Evolutionary conservation across 805 yeast genomes (phyloP).

Genomic region (Teunomyces cretensis): DNA sequence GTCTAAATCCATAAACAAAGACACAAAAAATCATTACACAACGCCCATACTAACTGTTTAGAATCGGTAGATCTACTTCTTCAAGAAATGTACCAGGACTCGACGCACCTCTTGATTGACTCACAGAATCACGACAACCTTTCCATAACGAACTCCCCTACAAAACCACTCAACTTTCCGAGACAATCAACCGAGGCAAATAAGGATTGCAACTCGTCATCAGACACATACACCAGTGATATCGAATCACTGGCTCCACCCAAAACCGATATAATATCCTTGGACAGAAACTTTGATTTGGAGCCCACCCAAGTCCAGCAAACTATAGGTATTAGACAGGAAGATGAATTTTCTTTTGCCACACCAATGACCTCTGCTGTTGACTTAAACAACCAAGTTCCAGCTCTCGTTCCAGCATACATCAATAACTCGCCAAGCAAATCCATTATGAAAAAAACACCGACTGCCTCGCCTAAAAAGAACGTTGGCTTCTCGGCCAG

Average conservation of each 20-base stretch:
- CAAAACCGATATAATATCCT: constrained; percentile 8
- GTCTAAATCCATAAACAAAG: too few species aligned
- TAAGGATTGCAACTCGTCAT: constrained; percentile 38
- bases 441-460: constrained; percentile 35
- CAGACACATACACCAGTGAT: constrained; percentile 44
- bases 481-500: constrained; percentile 34
- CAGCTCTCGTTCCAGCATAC: constrained; percentile 4
- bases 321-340: constrained; percentile 9
- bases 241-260: constrained; percentile 11
- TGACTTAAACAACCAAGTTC: constrained; percentile 8
- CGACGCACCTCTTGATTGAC: background rate
- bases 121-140: background rate
- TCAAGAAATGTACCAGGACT: constrained; percentile 22
- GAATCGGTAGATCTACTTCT: constrained; percentile 31
- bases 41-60: constrained; percentile 3
- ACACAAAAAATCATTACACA: background rate
- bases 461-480: constrained; percentile 36
- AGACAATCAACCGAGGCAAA: constrained; percentile 7
- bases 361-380: constrained; percentile 22
- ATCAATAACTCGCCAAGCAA: constrained; percentile 32
- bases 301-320: constrained; percentile 9
- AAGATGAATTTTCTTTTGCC: constrained; percentile 27
- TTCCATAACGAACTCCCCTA: constrained; percentile 25
- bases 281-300: constrained; percentile 23
- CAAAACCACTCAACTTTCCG: constrained; percentile 33